Base-by-base conservation (phyloP, 768 basidiomycete species). In the Lactarius indigo region DNA sequence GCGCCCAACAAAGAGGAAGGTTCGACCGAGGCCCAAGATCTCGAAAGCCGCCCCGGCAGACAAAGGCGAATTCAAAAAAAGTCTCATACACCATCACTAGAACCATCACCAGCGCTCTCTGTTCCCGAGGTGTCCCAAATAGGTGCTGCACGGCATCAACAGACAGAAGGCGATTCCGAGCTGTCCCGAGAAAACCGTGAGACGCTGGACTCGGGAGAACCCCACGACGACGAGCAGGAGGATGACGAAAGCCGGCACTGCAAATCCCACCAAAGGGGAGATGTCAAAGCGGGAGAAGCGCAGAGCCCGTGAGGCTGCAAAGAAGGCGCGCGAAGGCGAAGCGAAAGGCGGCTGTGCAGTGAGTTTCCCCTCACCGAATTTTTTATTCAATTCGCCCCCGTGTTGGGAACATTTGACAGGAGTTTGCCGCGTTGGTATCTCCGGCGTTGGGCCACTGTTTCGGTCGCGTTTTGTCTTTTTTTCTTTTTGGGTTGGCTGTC, bases 241-340 rank as follows among this genome's bases (percentile, higher is more conserved):
- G 55, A 60, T 52, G 56, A 37, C 58, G 64, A 39, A 39, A 18
- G 42, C 57, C 12, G 63, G 59, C 42, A 57, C 71, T 44, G 57
- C 62, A 10, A 39, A 31, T n/a, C 56, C 63, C 50, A 69, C 61
- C 33, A 65, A 70, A 52, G 73, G 59, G 26, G 79, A 77, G 65
- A 69, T 84, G 66, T 85, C 92, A 7, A 98, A 97, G 77, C 86
- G 85, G 65, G 93, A 97, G 37, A 93, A 89, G 76, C 80, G 96
- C 57, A 83, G 87, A 58, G 88, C 89, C 20, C 82, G 86, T 57
- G 91, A 96, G 75, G 86, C 80, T 3, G 81, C 85, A 57, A 92
- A 88, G 79, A 93, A 89, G 74, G 81, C 78, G 6, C 68, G 61
- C 31, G 64, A 65, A n/a, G 56, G 44, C 15, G 68, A 69, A 31